phyloP scores from a whole-genome alignment of 176 grass and related monocot genomes.

The Rhynchospora tenuis region DNA sequence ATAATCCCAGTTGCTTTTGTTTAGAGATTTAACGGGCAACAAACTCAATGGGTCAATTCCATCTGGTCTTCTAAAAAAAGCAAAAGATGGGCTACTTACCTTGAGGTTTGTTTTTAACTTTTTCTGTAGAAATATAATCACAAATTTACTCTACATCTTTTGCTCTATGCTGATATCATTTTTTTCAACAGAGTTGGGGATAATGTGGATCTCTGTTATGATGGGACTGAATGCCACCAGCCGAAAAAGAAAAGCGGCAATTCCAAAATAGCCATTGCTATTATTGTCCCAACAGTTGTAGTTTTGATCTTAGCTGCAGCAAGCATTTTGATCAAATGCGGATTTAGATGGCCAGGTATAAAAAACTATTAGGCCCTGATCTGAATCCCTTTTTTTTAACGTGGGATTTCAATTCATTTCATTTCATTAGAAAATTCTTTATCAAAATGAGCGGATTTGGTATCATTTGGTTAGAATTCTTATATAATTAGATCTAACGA shows the following conservation, averaged over 20 bases:
- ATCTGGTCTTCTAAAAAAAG: constrained; percentile 31
- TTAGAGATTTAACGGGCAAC: constrained; percentile 56
- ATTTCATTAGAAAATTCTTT: too few relatives aligned
- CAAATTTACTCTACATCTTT: constrained; percentile 52
- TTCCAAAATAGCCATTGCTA: not conserved
- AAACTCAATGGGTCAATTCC: constrained; percentile 43
- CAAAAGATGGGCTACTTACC: constrained; percentile 35
- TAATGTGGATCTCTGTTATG: constrained; percentile 39
- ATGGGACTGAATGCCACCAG: constrained; percentile 21
- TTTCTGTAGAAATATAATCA: constrained; percentile 29
- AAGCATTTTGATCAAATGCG: not conserved
- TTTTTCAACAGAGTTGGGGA: constrained; percentile 27
- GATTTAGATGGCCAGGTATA: constrained; percentile 22
- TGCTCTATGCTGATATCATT: constrained; percentile 34
- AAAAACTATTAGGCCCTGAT: not conserved
- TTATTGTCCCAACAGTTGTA: constrained; percentile 8
- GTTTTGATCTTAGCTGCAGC: not conserved
- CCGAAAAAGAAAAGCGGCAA: constrained; percentile 23
- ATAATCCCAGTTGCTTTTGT: not conserved
- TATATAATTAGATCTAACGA: too few relatives aligned
- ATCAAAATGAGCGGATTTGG: too few relatives aligned
- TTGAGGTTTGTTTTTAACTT: constrained; percentile 31
- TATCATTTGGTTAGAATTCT: too few relatives aligned
- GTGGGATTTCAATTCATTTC: too few relatives aligned
- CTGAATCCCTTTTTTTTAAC: too few relatives aligned